A percentile compares a stretch with the other conserved stretches of the same genome.
These are phyloP conservation scores for Mortierella sp. DNA, from an alignment of 371 early-diverging fungal species.

Conservation along the genomic window DNA sequence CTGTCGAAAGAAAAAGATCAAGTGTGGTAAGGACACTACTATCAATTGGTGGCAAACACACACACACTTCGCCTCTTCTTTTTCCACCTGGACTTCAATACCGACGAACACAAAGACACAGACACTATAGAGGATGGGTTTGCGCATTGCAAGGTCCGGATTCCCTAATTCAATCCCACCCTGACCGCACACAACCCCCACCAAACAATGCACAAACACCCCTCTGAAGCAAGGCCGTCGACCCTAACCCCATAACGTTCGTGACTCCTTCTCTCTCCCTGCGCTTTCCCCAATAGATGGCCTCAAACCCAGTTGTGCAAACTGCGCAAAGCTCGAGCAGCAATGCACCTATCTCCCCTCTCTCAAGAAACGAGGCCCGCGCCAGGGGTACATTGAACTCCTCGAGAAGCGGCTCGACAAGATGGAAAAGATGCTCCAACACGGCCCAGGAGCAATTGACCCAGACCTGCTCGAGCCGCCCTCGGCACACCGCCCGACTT, in stretches of 20 bases:
- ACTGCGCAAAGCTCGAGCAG: constrained; percentile 77
- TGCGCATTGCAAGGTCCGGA: background rate
- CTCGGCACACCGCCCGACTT: background rate
- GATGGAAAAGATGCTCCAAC: constrained; percentile 71
- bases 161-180: background rate
- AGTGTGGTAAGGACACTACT: constrained; percentile 42
- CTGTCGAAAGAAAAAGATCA: constrained; percentile 85
- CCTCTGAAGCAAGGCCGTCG: constrained; percentile 1
- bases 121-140: constrained; percentile 5
- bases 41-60: background rate
- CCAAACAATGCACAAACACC: background rate
- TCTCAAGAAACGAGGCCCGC: constrained; percentile 82
- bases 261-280: background rate
- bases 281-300: constrained; percentile 66
- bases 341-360: constrained; percentile 81
- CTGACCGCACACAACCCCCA: background rate
- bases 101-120: background rate
- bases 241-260: constrained; percentile 3
- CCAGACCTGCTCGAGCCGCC: constrained; percentile 29
- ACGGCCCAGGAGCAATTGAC: constrained; percentile 39
- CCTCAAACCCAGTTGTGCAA: constrained; percentile 81
- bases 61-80: background rate
- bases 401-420: constrained; percentile 79
- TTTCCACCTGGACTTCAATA: background rate
- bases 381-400: constrained; percentile 83